Percentiles rank a stretch among this genome's conserved stretches.
Evolutionary conservation across 352 stramenopile genomes (phyloP).

Genomic region (Phytophthora idaei): DNA sequence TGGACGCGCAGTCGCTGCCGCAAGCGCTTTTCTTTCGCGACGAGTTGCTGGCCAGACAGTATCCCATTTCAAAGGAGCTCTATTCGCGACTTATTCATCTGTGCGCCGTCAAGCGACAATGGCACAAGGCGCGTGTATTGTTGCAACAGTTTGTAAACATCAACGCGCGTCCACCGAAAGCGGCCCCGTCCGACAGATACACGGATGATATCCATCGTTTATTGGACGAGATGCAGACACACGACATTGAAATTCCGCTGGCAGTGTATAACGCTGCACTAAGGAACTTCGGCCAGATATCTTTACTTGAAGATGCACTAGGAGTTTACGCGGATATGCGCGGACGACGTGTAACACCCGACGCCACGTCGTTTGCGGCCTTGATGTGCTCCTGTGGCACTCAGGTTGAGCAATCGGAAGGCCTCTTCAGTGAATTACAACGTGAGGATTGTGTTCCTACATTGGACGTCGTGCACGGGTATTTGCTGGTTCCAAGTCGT

Average conservation of each 20-base stretch:
- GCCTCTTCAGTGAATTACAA: slow-evolving; percentile 52
- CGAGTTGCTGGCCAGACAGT: slow-evolving; percentile 42
- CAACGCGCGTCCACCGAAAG: slow-evolving; percentile 36
- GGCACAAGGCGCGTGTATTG: slow-evolving; percentile 58
- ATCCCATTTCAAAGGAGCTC: slow-evolving; percentile 36
- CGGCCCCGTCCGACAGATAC: slow-evolving; percentile 48
- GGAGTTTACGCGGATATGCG: slow-evolving; percentile 54
- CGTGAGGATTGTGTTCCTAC: slow-evolving; percentile 22
- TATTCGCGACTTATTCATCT: slow-evolving; percentile 59
- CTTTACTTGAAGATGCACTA: slow-evolving; percentile 42
- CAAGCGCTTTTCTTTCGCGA: slow-evolving; percentile 69
- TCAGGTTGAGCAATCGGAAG: slow-evolving; percentile 46
- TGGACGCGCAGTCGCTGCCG: slow-evolving; percentile 50
- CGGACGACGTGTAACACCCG: slow-evolving; percentile 37
- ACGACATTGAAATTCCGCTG: slow-evolving; percentile 47
- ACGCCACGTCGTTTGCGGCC: slow-evolving; percentile 64
- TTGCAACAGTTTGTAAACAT: slow-evolving; percentile 55
- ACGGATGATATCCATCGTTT: slow-evolving; percentile 53
- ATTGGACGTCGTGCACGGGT: slow-evolving; percentile 42
- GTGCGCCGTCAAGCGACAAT: slow-evolving; percentile 53
- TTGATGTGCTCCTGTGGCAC: slow-evolving; percentile 58
- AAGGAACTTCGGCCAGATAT: slow-evolving; percentile 55
- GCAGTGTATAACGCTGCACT: slow-evolving; percentile 69
- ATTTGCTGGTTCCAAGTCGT: slow-evolving; percentile 47
- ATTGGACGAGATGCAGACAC: slow-evolving; percentile 51